Conservation (phyloP, 768 basidiomycete genomes). For the Boletus speciosus region DNA sequence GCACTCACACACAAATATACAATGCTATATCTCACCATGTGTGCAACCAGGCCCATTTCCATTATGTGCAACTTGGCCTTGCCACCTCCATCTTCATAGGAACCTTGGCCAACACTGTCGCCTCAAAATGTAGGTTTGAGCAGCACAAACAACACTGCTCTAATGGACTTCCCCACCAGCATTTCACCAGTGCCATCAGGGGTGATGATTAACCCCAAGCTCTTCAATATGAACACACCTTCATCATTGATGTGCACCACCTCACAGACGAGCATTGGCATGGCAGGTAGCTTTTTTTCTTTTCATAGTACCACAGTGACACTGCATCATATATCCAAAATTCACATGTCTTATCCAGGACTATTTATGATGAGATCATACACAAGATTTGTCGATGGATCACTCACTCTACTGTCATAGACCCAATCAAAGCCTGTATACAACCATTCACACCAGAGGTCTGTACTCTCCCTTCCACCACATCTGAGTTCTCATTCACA, state of each 20-base stretch:
- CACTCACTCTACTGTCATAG: too few relatives aligned
- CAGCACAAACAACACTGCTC: neutral
- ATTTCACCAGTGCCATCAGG: neutral
- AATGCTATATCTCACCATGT: slow-evolving; percentile 1
- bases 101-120: neutral
- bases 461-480: too few relatives aligned
- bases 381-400: too few relatives aligned
- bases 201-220: slow-evolving; percentile 1
- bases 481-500: too few relatives aligned
- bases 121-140: neutral
- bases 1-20: neutral
- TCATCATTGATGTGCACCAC: neutral
- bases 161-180: neutral
- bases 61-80: slow-evolving; percentile 5
- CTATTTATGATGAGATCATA: too few relatives aligned
- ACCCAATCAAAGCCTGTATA: too few relatives aligned
- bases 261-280: neutral
- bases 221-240: neutral
- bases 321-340: too few relatives aligned
- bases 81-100: too few relatives aligned
- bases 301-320: too few relatives aligned
- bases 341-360: too few relatives aligned
- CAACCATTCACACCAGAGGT: too few relatives aligned
- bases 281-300: neutral
- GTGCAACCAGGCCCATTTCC: neutral